Evolutionary conservation across 2,329 filamentous ascomycete genomes (phyloP).

Genomic region (Scolecobasidium constrictum): DNA sequence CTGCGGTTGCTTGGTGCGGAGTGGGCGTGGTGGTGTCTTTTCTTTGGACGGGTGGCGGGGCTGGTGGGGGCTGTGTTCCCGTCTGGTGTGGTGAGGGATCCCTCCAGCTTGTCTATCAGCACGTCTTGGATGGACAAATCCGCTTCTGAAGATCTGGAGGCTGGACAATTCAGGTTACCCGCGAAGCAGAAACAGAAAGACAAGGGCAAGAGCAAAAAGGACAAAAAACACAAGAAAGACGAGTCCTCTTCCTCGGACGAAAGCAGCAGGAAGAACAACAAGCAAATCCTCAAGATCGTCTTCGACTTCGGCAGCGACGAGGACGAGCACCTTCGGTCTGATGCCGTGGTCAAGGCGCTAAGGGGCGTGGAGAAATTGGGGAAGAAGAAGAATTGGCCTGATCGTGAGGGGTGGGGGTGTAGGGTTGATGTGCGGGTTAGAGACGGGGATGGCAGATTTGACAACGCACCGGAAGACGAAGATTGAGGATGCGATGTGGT

Average conservation of each 20-base stretch:
- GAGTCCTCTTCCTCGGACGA: not conserved
- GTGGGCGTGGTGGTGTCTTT: conserved; percentile 54
- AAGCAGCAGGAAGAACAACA: not conserved
- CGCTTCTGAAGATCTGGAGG: not conserved
- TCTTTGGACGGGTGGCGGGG: conserved; percentile 49
- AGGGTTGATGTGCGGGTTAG: conserved; percentile 1
- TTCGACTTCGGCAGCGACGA: conserved; percentile 4
- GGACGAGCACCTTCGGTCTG: conserved; percentile 10
- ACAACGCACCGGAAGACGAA: too few relatives aligned
- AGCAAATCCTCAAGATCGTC: conserved; percentile 2
- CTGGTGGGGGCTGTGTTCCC: conserved; percentile 52
- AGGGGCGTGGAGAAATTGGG: conserved; percentile 24
- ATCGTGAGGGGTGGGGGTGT: conserved; percentile 2
- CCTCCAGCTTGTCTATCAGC: conserved; percentile 18
- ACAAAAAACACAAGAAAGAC: conserved; percentile 3
- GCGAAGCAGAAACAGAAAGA: conserved; percentile 1
- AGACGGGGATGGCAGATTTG: not conserved
- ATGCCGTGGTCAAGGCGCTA: conserved; percentile 20
- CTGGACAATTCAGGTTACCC: not conserved
- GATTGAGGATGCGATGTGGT: too few relatives aligned
- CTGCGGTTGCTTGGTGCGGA: conserved; percentile 41
- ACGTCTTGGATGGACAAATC: conserved; percentile 16
- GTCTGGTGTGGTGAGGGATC: conserved; percentile 35
- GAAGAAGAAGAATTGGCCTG: conserved; percentile 29
- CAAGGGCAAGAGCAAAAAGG: conserved; percentile 7